These are phyloP conservation scores for Hyaloscypha variabilis DNA, from an alignment of 495 filamentous ascomycete species.

Conservation along the genomic window DNA sequence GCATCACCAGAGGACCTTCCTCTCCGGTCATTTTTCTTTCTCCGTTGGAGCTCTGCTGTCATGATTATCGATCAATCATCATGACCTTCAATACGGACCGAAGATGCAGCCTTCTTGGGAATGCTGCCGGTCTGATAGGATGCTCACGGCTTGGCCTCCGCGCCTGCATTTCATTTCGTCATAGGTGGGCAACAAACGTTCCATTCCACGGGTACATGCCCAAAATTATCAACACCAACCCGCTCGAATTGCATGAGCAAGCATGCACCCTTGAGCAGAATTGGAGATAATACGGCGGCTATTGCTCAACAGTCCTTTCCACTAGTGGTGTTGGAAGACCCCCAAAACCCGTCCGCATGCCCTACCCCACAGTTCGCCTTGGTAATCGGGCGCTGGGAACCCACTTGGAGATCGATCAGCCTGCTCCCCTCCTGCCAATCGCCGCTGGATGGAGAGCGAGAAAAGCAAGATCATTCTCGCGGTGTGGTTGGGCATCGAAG, in stretches of 20 bases:
- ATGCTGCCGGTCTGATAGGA: conserved; percentile 23
- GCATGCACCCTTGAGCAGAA: not conserved
- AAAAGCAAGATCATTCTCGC: conserved; percentile 7
- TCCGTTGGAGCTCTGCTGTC: not conserved
- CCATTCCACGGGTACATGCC: conserved; percentile 1
- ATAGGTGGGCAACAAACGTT: conserved; percentile 12
- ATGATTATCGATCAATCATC: not conserved
- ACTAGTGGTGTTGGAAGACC: not conserved
- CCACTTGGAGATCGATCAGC: conserved; percentile 8
- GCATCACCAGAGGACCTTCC: not conserved
- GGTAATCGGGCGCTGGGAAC: conserved; percentile 2
- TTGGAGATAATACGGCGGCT: not conserved
- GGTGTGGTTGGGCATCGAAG: conserved; percentile 5
- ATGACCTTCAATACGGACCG: conserved; percentile 6
- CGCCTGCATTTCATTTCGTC: conserved; percentile 27
- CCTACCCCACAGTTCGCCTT: conserved; percentile 3
- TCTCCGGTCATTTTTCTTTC: conserved; percentile 4
- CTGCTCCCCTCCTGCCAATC: not conserved
- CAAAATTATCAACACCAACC: not conserved
- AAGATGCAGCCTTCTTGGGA: conserved; percentile 18
- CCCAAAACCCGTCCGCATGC: not conserved
- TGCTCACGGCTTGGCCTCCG: conserved; percentile 3
- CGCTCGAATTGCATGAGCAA: not conserved
- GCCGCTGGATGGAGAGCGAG: not conserved
- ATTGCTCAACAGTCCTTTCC: not conserved